Conservation (phyloP, 2,329 filamentous ascomycete genomes). For the Venturia effusa region DNA sequence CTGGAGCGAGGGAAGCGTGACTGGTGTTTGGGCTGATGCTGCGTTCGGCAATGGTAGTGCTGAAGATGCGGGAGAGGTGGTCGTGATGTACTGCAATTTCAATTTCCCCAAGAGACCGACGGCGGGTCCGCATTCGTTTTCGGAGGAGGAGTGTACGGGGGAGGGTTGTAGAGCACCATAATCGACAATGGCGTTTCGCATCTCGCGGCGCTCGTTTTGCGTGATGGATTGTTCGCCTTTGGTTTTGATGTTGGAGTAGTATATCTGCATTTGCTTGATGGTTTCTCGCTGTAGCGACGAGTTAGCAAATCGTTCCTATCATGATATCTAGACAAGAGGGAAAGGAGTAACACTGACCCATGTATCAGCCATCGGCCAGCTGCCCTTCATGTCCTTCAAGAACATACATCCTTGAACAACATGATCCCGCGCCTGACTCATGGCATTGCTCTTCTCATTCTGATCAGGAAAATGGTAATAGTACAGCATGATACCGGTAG, state of each 20-base stretch:
- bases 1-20: neutral
- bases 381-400: conserved; percentile 29
- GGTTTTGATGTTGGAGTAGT: conserved; percentile 25
- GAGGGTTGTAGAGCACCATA: conserved; percentile 29
- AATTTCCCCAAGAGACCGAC: neutral
- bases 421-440: conserved; percentile 22
- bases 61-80: neutral
- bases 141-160: conserved; percentile 18
- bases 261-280: conserved; percentile 32
- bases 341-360: conserved; percentile 20
- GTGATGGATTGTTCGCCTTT: conserved; percentile 24
- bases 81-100: neutral
- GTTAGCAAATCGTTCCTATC: neutral
- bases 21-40: neutral
- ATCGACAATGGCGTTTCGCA: conserved; percentile 29
- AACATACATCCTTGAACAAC: conserved; percentile 28
- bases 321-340: neutral
- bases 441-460: conserved; percentile 24
- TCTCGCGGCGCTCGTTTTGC: conserved; percentile 26
- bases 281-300: conserved; percentile 24
- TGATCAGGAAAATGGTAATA: conserved; percentile 25
- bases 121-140: neutral
- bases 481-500: conserved; percentile 30
- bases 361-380: conserved; percentile 31
- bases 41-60: neutral